A percentile compares a stretch with the other conserved stretches of the same genome.
These are phyloP conservation scores for Magnaporthiopsis incrustans DNA, from an alignment of 2,329 filamentous ascomycete genomes.

Conservation along the genomic window DNA sequence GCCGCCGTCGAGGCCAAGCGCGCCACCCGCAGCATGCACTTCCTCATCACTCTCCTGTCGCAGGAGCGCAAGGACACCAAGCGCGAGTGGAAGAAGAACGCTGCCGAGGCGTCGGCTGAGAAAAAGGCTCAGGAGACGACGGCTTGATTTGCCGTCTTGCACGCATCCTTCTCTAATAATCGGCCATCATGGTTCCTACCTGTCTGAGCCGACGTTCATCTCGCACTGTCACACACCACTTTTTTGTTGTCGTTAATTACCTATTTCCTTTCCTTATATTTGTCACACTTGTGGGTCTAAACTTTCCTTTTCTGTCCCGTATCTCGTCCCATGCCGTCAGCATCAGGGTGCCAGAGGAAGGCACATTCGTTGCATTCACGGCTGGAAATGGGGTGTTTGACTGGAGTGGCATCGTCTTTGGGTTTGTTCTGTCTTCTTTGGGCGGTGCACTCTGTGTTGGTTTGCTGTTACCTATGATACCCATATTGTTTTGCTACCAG, in stretches of 20 bases:
- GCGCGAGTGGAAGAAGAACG: conserved; percentile 13
- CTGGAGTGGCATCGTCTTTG: neutral
- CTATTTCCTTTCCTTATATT: too few relatives aligned
- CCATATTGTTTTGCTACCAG: neutral
- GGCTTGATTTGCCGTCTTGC: neutral
- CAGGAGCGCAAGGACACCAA: conserved; percentile 26
- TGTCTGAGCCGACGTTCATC: neutral
- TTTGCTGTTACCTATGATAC: neutral
- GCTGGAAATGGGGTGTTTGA: too few relatives aligned
- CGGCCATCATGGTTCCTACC: neutral
- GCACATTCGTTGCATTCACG: too few relatives aligned
- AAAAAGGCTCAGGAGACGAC: conserved; percentile 2
- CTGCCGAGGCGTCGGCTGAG: conserved; percentile 13
- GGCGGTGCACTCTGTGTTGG: neutral
- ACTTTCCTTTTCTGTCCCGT: too few relatives aligned
- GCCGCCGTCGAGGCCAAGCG: conserved; percentile 27
- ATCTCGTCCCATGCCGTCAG: too few relatives aligned
- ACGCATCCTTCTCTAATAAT: neutral
- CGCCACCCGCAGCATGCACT: conserved; percentile 27
- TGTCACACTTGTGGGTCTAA: too few relatives aligned
- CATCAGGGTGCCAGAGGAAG: too few relatives aligned
- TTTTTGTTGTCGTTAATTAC: too few relatives aligned
- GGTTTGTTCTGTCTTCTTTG: neutral
- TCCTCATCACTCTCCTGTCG: conserved; percentile 26
- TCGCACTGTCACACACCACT: neutral